Conservation (phyloP, 345 rosid species). For the Aurinia saxatilis region DNA sequence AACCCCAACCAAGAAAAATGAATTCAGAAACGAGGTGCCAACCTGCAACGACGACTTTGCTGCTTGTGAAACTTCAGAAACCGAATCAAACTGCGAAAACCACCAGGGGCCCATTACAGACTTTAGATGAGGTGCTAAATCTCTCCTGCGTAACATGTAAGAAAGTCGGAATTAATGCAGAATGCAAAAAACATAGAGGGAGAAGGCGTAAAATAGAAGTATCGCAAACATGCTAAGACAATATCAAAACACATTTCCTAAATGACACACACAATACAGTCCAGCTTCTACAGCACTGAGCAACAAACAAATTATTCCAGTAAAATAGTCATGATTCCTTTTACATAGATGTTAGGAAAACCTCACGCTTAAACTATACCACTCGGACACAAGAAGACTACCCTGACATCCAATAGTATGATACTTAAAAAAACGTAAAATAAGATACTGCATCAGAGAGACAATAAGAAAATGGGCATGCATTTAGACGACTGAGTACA, state of each 20-base stretch:
- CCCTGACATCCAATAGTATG: background rate
- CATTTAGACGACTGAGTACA: slow-evolving; percentile 1
- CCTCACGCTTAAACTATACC: slow-evolving; percentile 5
- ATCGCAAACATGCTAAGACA: background rate
- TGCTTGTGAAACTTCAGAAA: slow-evolving; percentile 77
- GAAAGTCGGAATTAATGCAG: slow-evolving; percentile 15
- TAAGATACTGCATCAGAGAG: background rate
- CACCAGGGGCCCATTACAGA: slow-evolving; percentile 98
- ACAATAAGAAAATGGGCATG: background rate
- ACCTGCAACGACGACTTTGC: slow-evolving; percentile 92
- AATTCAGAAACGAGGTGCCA: slow-evolving; percentile 14
- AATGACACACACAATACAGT: too few species aligned
- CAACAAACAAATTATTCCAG: slow-evolving; percentile 14
- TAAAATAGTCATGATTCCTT: background rate
- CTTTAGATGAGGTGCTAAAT: slow-evolving; percentile 83
- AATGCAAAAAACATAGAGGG: background rate
- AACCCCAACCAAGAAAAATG: slow-evolving; percentile 2
- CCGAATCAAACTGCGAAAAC: slow-evolving; percentile 91
- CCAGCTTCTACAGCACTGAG: slow-evolving; percentile 1
- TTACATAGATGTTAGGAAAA: background rate
- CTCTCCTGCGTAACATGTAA: slow-evolving; percentile 54
- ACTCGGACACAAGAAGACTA: slow-evolving; percentile 6
- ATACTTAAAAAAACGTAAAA: slow-evolving; percentile 6
- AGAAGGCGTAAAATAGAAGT: background rate
- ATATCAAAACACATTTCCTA: slow-evolving; percentile 2